phyloP scores from a whole-genome alignment of 2,329 filamentous ascomycete species.

The Emmonsiellopsis sp. region DNA sequence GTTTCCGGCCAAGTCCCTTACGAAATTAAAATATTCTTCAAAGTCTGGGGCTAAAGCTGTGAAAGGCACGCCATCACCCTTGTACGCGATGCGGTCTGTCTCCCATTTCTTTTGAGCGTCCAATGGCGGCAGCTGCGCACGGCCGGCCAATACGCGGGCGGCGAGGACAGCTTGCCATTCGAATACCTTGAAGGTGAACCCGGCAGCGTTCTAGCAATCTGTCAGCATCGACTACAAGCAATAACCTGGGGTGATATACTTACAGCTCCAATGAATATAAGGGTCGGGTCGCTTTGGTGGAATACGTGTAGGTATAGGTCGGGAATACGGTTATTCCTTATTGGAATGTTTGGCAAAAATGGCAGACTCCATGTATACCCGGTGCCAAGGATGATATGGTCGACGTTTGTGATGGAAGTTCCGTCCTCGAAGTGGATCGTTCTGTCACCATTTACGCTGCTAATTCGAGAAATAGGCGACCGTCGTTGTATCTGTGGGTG shows the following conservation, averaged over 20 bases:
- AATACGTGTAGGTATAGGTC: constrained; percentile 73
- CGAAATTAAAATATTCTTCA: constrained; percentile 54
- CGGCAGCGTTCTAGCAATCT: constrained; percentile 24
- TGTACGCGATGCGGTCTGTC: constrained; percentile 41
- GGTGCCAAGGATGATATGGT: constrained; percentile 75
- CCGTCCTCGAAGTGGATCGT: constrained; percentile 60
- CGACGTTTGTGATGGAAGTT: constrained; percentile 55
- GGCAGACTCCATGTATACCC: constrained; percentile 81
- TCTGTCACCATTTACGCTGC: constrained; percentile 31
- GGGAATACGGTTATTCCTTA: constrained; percentile 59
- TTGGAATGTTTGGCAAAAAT: constrained; percentile 48
- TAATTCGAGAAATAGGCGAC: constrained; percentile 45
- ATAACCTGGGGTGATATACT: constrained; percentile 9
- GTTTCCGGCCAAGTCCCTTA: constrained; percentile 35
- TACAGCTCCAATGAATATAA: constrained; percentile 57
- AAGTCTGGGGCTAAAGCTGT: constrained; percentile 53
- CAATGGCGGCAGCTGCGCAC: constrained; percentile 41
- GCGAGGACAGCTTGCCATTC: constrained; percentile 60
- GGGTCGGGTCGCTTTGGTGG: constrained; percentile 62
- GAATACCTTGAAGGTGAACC: constrained; percentile 58
- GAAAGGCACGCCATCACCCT: constrained; percentile 51
- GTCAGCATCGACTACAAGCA: neutral
- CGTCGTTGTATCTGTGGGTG: constrained; percentile 39
- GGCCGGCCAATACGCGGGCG: constrained; percentile 49
- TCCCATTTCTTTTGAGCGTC: constrained; percentile 51